Evolutionary conservation across 2,329 filamentous ascomycete species (phyloP).

Genomic region (Coleophoma cylindrospora): DNA sequence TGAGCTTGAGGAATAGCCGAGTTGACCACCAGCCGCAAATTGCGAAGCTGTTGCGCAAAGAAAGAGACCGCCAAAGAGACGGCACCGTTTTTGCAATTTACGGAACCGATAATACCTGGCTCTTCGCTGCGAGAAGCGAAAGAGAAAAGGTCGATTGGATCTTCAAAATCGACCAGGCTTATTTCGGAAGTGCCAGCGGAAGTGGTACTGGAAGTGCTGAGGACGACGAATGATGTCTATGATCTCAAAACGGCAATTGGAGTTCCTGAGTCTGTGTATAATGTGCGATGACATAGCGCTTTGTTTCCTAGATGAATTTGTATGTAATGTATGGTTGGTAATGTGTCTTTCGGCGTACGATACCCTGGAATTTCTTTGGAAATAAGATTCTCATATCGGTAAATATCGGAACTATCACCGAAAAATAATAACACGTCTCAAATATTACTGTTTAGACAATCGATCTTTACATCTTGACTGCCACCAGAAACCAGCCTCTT

Average conservation of each 20-base stretch:
- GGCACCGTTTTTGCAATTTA: slow-evolving; percentile 82
- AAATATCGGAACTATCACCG: too few species aligned
- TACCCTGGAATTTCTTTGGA: too few species aligned
- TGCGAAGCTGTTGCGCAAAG: slow-evolving; percentile 58
- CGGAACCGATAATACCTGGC: slow-evolving; percentile 88
- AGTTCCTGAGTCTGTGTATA: neutral
- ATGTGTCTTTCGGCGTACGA: too few species aligned
- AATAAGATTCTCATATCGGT: too few species aligned
- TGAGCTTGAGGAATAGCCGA: slow-evolving; percentile 84
- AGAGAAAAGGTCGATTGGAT: slow-evolving; percentile 97
- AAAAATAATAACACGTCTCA: too few species aligned
- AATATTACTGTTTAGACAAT: too few species aligned
- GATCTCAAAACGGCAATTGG: too few species aligned
- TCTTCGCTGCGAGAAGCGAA: slow-evolving; percentile 87
- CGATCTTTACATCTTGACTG: too few species aligned
- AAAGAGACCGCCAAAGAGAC: slow-evolving; percentile 18
- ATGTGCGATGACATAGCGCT: neutral
- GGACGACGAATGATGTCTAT: neutral
- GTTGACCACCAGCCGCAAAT: slow-evolving; percentile 91
- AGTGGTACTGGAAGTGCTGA: slow-evolving; percentile 11
- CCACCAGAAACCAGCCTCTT: too few species aligned
- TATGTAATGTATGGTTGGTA: too few species aligned
- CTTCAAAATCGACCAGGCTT: slow-evolving; percentile 76
- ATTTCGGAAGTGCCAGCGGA: slow-evolving; percentile 20
- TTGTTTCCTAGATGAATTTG: too few species aligned